phyloP scores from a whole-genome alignment of 805 yeast genomes.

The Candida verbasci region DNA sequence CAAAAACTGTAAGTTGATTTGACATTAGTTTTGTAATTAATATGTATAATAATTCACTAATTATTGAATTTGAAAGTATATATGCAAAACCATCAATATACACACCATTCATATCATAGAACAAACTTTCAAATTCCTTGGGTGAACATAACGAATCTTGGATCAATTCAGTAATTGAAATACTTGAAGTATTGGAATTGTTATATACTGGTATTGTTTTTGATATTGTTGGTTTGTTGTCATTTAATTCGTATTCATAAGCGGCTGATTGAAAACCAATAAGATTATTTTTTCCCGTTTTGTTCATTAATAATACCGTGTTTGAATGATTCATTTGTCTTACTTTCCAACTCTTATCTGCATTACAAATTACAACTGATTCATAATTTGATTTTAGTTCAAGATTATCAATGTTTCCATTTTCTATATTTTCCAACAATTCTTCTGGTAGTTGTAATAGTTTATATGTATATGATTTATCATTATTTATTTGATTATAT shows the following conservation, averaged over 20 bases:
- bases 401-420: conserved; percentile 21
- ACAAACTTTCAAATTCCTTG: conserved; percentile 46
- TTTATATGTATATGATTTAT: conserved; percentile 30
- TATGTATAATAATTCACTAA: conserved; percentile 22
- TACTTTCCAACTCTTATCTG: conserved; percentile 53
- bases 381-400: conserved; percentile 27
- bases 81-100: conserved; percentile 43
- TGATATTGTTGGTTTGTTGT: conserved; percentile 24
- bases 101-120: conserved; percentile 56
- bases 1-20: conserved; percentile 10
- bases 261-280: conserved; percentile 25
- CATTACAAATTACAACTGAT: conserved; percentile 58
- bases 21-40: conserved; percentile 25
- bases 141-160: conserved; percentile 51
- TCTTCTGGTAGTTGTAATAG: conserved; percentile 48
- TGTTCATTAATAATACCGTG: conserved; percentile 55
- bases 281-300: conserved; percentile 12
- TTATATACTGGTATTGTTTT: conserved; percentile 24
- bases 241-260: conserved; percentile 33
- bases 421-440: conserved; percentile 33
- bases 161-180: conserved; percentile 24
- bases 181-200: background rate
- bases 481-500: conserved; percentile 13
- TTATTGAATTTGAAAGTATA: conserved; percentile 19
- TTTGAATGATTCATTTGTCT: conserved; percentile 86